phyloP scores from a whole-genome alignment of 2,329 filamentous ascomycete species.

The Sordariomycetes sp. region DNA sequence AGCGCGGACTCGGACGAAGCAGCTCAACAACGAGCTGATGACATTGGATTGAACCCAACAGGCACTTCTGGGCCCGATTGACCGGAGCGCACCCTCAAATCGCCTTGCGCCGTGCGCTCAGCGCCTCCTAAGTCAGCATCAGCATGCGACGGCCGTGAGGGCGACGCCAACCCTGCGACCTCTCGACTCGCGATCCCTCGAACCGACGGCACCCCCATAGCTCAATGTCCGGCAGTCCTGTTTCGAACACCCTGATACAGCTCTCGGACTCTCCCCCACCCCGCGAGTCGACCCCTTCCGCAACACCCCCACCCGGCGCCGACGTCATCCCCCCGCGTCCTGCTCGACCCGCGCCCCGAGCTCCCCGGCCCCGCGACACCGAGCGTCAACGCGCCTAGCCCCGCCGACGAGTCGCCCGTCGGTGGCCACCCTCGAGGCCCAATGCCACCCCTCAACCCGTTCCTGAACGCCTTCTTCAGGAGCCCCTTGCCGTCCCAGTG shows the following conservation, averaged over 20 bases:
- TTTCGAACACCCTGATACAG: neutral
- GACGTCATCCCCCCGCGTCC: neutral
- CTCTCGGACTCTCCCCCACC: neutral
- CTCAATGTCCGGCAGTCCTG: neutral
- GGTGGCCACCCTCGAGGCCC: neutral
- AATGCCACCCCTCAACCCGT: conserved; percentile 98
- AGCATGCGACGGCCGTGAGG: neutral
- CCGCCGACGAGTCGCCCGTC: neutral
- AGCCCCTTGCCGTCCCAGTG: conserved; percentile 89
- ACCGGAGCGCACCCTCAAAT: neutral
- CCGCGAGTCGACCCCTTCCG: neutral
- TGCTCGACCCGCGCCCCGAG: neutral
- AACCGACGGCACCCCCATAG: neutral
- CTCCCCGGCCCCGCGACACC: neutral
- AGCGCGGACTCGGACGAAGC: neutral
- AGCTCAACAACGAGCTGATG: neutral
- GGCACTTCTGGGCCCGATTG: neutral
- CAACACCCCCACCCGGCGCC: neutral
- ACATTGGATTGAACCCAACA: neutral
- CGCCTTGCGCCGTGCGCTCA: neutral
- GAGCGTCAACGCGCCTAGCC: neutral
- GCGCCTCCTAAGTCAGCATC: neutral
- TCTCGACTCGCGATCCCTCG: neutral
- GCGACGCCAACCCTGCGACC: neutral
- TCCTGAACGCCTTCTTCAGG: conserved; percentile 96